A percentile compares a stretch with the other conserved stretches of the same genome.
phyloP scores from a whole-genome alignment of 495 filamentous ascomycete genomes.

The Talaromyces nanjingensis region DNA sequence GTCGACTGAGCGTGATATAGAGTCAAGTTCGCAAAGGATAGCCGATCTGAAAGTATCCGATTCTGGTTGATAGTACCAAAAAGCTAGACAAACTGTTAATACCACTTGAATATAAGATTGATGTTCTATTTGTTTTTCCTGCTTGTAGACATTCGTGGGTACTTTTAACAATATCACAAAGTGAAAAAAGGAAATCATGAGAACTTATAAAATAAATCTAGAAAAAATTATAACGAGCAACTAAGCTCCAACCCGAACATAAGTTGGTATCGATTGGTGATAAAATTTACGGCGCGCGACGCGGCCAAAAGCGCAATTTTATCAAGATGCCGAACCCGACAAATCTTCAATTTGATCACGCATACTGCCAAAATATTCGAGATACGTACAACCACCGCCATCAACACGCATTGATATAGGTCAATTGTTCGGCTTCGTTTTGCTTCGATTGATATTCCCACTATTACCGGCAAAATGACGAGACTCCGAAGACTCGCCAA shows the following conservation, averaged over 20 bases:
- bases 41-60: constrained; percentile 30
- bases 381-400: background rate
- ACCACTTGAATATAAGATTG: background rate
- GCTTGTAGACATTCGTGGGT: background rate
- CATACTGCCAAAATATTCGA: background rate
- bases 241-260: too few relatives aligned
- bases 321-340: background rate
- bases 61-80: constrained; percentile 2
- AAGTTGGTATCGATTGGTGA: background rate
- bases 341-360: constrained; percentile 10
- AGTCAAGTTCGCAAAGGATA: constrained; percentile 20
- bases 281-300: constrained; percentile 24
- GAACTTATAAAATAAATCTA: too few relatives aligned
- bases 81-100: background rate
- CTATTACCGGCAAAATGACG: background rate
- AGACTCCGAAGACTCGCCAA: background rate
- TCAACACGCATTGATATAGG: background rate
- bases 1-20: constrained; percentile 25
- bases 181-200: too few relatives aligned
- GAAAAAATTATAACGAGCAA: too few relatives aligned
- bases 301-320: constrained; percentile 36
- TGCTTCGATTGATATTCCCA: background rate
- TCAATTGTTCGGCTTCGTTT: background rate
- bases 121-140: background rate
- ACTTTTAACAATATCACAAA: too few relatives aligned